These are phyloP conservation scores for Trichophyton equinum DNA, from an alignment of 2,329 filamentous ascomycete genomes.

Conservation along the genomic window DNA sequence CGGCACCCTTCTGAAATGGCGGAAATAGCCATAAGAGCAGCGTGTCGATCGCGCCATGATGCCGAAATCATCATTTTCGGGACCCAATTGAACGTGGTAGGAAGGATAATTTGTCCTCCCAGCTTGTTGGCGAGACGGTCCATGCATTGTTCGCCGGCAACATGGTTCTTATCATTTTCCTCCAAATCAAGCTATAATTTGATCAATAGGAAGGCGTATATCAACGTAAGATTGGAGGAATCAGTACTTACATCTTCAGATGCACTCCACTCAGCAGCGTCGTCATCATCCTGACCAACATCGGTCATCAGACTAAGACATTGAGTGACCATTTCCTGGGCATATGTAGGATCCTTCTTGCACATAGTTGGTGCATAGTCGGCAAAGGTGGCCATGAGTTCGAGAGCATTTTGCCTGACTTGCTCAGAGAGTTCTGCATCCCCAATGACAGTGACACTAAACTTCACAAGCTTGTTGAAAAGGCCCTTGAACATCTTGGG, in stretches of 20 bases:
- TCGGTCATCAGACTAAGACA: conserved; percentile 98
- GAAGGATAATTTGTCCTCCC: conserved; percentile 81
- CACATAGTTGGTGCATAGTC: conserved; percentile 92
- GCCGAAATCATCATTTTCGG: conserved; percentile 95
- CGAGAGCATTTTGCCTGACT: conserved; percentile 84
- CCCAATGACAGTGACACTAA: conserved; percentile 84
- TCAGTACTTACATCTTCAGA: conserved; percentile 64
- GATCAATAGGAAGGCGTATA: conserved; percentile 13
- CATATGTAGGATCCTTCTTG: conserved; percentile 84
- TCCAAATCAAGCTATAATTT: conserved; percentile 64
- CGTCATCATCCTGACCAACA: conserved; percentile 84
- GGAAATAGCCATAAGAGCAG: conserved; percentile 95
- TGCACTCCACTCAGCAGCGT: conserved; percentile 83
- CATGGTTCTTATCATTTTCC: conserved; percentile 93
- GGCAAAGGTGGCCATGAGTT: conserved; percentile 95
- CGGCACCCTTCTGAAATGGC: conserved; percentile 96
- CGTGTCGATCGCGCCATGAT: conserved; percentile 89
- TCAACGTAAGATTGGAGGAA: neutral
- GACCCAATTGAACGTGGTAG: conserved; percentile 91
- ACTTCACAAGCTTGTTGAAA: conserved; percentile 87
- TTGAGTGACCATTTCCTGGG: conserved; percentile 94
- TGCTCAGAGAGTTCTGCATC: conserved; percentile 89
- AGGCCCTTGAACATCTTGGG: conserved; percentile 94
- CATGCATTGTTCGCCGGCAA: conserved; percentile 97
- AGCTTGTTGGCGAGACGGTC: conserved; percentile 94